Evolutionary conservation across 352 stramenopile species (phyloP).

Genomic region (Phytophthora sansomeana): DNA sequence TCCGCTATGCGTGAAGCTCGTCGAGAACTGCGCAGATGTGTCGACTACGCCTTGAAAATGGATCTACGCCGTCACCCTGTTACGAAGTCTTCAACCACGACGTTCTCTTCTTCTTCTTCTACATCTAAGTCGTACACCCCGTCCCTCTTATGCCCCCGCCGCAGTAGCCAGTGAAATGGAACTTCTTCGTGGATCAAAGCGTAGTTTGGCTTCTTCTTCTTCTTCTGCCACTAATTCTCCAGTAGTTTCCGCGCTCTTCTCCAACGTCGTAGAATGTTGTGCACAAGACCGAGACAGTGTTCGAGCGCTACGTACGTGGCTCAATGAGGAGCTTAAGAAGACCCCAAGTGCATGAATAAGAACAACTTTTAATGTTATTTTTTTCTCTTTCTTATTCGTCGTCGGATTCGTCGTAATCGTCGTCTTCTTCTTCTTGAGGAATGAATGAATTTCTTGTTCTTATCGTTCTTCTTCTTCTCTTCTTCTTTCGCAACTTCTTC

Average conservation of each 20-base stretch:
- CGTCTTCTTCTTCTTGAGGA: conserved; percentile 37
- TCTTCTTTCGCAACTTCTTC: conserved; percentile 43
- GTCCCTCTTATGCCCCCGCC: conserved; percentile 7
- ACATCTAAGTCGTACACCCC: conserved; percentile 7
- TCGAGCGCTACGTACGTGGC: conserved; percentile 40
- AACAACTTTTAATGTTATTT: neutral
- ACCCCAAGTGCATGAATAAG: neutral
- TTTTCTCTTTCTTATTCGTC: conserved; percentile 24
- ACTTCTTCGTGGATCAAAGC: conserved; percentile 2
- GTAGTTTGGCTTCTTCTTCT: neutral
- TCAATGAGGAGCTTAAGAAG: conserved; percentile 63
- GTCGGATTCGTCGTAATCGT: conserved; percentile 47
- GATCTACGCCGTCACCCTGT: conserved; percentile 49
- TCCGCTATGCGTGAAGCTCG: conserved; percentile 41
- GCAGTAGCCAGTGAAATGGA: conserved; percentile 13
- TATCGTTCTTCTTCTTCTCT: conserved; percentile 16
- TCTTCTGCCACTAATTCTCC: conserved; percentile 13
- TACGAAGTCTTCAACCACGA: conserved; percentile 7
- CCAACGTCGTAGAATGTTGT: conserved; percentile 55
- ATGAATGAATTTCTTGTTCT: conserved; percentile 10
- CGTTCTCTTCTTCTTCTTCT: conserved; percentile 7
- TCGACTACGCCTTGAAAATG: conserved; percentile 59
- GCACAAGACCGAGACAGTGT: conserved; percentile 57
- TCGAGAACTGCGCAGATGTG: conserved; percentile 56
- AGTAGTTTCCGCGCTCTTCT: conserved; percentile 45